Base-by-base conservation (phyloP, 2,329 filamentous ascomycete genomes). In the Fusarium sp. region DNA sequence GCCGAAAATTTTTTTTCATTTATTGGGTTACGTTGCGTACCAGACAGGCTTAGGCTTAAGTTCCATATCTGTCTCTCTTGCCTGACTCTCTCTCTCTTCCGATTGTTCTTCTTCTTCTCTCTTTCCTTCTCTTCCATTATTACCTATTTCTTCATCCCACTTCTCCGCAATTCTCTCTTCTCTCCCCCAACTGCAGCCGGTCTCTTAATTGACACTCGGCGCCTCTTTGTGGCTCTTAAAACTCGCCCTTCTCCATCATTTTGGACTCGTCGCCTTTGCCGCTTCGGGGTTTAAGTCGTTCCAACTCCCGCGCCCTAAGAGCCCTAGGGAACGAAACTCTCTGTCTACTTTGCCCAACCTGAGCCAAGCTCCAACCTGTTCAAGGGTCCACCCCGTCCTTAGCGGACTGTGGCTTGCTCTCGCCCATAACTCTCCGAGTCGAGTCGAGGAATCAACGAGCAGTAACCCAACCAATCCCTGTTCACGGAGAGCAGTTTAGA, bases 1-100 rank as follows among this genome's bases (percentile, higher is more conserved):
- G n/a, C n/a, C n/a, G n/a, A n/a, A n/a, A n/a, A n/a, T n/a, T 58
- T 59, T 62, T 50, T 69, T 69, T 54, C 59, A 56, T 52, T 60
- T 52, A 37, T 62, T 69, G 66, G 61, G 41, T 49, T 65, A 49
- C 50, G 37, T 44, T 49, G 28, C 7, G 18, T 33, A 34, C 31
- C 12, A 40, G 47, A 50, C 34, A 50, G 34, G 26, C 23, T 23
- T 23, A 41, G 59, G 59, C 45, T 41, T 49, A 57, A 30, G 23
- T 49, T 30, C 30, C 30, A 30, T 62, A 50, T 52, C 36, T 55
- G 28, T 30, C 28, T 44, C 49, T 37, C n/a, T 33, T 55, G n/a
- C 40, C 36, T 26, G 30, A 18, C 16, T 44, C 16, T 36, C n/a
- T 28, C 34, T 36, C 8, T 38, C 13, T 7, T 23, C n/a, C 11